These are phyloP conservation scores for Dothideomycetidae sp. DNA, from an alignment of 2,329 filamentous ascomycete species.

Conservation along the genomic window DNA sequence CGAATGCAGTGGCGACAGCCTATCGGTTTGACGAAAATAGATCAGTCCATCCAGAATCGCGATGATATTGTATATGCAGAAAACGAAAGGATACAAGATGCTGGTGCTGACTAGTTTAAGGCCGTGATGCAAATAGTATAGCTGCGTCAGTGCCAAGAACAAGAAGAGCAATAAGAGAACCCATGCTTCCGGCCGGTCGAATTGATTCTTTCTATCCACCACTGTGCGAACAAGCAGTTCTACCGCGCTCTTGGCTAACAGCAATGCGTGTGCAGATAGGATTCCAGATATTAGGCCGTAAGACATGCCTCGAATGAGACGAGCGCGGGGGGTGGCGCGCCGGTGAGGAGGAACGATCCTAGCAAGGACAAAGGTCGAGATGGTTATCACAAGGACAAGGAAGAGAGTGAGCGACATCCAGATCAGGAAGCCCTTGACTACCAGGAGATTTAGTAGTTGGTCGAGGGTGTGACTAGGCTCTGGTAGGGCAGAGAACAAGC, in stretches of 20 bases:
- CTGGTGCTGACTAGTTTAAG: slow-evolving; percentile 91
- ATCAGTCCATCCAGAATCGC: slow-evolving; percentile 94
- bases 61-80: slow-evolving; percentile 98
- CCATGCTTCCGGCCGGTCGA: slow-evolving; percentile 92
- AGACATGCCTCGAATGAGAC: slow-evolving; percentile 64
- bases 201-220: slow-evolving; percentile 78
- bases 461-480: slow-evolving; percentile 79
- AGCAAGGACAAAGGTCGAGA: slow-evolving; percentile 30
- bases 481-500: slow-evolving; percentile 82
- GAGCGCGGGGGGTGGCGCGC: slow-evolving; percentile 29
- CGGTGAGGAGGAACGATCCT: slow-evolving; percentile 20
- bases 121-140: slow-evolving; percentile 90
- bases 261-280: slow-evolving; percentile 78
- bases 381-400: slow-evolving; percentile 33
- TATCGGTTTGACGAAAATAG: slow-evolving; percentile 81
- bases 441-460: slow-evolving; percentile 65
- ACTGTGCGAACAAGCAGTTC: slow-evolving; percentile 82
- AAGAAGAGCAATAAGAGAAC: slow-evolving; percentile 72
- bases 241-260: slow-evolving; percentile 92
- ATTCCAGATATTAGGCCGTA: slow-evolving; percentile 85
- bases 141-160: slow-evolving; percentile 67
- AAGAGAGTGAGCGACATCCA: slow-evolving; percentile 37
- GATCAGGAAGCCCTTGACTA: slow-evolving; percentile 42
- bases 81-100: slow-evolving; percentile 89
- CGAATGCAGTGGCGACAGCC: slow-evolving; percentile 61